These are phyloP conservation scores for Hylodesmum podocarpum DNA, from an alignment of 306 rosid genomes.

Conservation along the genomic window DNA sequence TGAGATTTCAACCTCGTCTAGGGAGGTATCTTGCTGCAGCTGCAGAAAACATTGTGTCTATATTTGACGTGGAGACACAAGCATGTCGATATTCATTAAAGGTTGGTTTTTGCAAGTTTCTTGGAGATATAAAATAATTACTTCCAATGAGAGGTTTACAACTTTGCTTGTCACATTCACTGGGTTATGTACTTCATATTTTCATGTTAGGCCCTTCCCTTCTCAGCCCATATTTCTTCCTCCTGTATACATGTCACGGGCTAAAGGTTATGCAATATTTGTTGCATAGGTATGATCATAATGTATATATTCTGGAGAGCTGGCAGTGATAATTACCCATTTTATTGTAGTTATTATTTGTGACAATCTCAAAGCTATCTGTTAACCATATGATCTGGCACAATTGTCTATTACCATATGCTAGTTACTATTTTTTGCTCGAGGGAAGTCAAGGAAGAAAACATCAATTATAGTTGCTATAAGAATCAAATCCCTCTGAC, in stretches of 20 bases:
- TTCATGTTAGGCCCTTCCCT: no score
- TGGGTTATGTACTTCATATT: neutral
- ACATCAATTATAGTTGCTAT: neutral
- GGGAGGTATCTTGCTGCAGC: slow-evolving; percentile 92
- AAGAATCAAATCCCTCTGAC: neutral
- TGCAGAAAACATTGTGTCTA: slow-evolving; percentile 85
- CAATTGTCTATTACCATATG: neutral
- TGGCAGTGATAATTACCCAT: neutral
- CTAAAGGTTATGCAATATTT: neutral
- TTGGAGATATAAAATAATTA: neutral
- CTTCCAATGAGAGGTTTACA: neutral
- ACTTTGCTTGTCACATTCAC: neutral
- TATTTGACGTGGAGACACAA: slow-evolving; percentile 88
- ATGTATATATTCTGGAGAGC: neutral
- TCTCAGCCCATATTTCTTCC: no score
- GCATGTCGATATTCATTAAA: slow-evolving; percentile 68
- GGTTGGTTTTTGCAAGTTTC: slow-evolving; percentile 43
- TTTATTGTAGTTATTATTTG: neutral
- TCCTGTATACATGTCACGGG: no score
- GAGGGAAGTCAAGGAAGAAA: neutral
- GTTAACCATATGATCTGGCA: neutral
- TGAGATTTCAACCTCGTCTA: slow-evolving; percentile 92
- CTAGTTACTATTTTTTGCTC: no score
- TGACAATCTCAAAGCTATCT: neutral
- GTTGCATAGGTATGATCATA: neutral